A percentile compares a stretch with the other conserved stretches of the same genome.
These are phyloP conservation scores for Ramaria sp. DNA, from an alignment of 768 basidiomycete species.

Conservation along the genomic window DNA sequence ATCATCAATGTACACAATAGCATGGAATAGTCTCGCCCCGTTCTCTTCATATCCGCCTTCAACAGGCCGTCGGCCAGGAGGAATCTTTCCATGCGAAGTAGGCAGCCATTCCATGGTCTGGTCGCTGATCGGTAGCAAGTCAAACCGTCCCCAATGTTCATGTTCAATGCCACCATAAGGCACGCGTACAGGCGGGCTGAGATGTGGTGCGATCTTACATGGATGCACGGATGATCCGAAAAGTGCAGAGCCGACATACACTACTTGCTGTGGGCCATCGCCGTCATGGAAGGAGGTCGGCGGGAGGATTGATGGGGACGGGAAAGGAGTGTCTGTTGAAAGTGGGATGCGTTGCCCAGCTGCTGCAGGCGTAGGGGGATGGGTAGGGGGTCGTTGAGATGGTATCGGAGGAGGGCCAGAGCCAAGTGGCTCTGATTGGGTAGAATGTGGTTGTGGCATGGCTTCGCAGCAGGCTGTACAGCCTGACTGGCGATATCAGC, in stretches of 20 bases:
- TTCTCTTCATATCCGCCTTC: constrained; percentile 69
- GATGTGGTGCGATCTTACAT: constrained; percentile 64
- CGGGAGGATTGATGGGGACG: constrained; percentile 28
- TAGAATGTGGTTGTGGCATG: too few species aligned
- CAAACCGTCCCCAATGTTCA: constrained; percentile 55
- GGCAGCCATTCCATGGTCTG: constrained; percentile 66
- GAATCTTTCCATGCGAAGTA: constrained; percentile 49
- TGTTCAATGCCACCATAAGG: constrained; percentile 54
- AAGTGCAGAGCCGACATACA: constrained; percentile 69
- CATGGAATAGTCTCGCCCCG: constrained; percentile 61
- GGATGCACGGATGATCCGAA: constrained; percentile 60
- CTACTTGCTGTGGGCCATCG: constrained; percentile 31
- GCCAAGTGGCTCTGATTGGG: neutral
- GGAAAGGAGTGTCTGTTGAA: constrained; percentile 32
- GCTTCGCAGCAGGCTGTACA: too few species aligned
- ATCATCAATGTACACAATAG: constrained; percentile 37
- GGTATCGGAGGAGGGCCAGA: constrained; percentile 10
- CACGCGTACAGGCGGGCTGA: constrained; percentile 41
- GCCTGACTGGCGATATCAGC: too few species aligned
- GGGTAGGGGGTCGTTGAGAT: neutral
- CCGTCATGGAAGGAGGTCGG: constrained; percentile 50
- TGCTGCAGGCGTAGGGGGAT: constrained; percentile 29
- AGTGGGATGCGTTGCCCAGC: constrained; percentile 61
- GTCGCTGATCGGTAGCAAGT: constrained; percentile 60
- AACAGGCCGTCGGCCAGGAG: constrained; percentile 44